phyloP scores from a whole-genome alignment of 1,284 basidiomycete genomes.

The Pseudozyma sp. region DNA sequence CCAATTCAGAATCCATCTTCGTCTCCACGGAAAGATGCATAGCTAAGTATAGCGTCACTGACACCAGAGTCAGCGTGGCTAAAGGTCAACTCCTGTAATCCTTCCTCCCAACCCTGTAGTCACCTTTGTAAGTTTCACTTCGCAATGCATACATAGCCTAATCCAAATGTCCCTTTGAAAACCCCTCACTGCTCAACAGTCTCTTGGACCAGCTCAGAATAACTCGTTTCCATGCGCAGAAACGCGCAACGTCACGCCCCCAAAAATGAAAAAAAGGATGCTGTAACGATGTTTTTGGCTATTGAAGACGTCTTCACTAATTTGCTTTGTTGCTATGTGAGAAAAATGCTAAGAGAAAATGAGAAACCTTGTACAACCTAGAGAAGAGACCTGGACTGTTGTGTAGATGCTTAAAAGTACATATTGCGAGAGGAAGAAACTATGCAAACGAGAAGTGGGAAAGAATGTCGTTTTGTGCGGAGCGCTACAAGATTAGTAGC shows the following conservation, averaged over 20 bases:
- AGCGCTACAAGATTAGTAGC: conserved; percentile 17
- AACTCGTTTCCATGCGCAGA: too few relatives aligned
- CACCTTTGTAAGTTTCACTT: too few relatives aligned
- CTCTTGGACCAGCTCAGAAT: too few relatives aligned
- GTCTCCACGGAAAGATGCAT: conserved; percentile 43
- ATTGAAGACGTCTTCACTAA: not conserved
- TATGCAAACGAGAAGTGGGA: conserved; percentile 1
- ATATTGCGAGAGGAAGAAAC: conserved; percentile 7
- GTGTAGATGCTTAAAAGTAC: conserved; percentile 23
- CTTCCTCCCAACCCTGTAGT: too few relatives aligned
- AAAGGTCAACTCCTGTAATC: conserved; percentile 4
- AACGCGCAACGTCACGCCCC: too few relatives aligned
- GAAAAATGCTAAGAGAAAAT: not conserved
- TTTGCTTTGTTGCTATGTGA: not conserved
- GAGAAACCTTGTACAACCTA: not conserved
- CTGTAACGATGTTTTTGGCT: not conserved
- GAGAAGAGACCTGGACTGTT: not conserved
- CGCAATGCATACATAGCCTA: too few relatives aligned
- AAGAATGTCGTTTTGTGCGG: not conserved
- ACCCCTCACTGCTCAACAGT: too few relatives aligned
- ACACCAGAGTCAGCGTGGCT: conserved; percentile 15
- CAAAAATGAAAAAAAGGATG: too few relatives aligned
- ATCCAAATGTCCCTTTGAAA: too few relatives aligned
- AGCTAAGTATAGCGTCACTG: conserved; percentile 37
- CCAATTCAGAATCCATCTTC: conserved; percentile 46